phyloP scores from a whole-genome alignment of 2,329 filamentous ascomycete genomes.

The Cordyceps javanica region DNA sequence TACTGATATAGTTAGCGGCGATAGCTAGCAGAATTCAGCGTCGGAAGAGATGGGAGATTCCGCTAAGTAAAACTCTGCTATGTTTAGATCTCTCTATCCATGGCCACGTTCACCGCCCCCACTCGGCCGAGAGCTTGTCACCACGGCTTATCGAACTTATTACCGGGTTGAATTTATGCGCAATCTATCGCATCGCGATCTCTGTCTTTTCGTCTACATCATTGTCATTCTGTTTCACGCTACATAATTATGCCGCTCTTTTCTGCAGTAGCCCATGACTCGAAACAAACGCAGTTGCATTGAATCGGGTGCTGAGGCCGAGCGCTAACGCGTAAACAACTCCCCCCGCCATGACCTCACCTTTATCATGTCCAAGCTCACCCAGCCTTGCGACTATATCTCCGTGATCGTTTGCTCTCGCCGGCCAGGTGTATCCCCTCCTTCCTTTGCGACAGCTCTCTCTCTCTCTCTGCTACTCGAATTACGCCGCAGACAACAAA shows the following conservation, averaged over 20 bases:
- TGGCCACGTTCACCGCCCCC: no score
- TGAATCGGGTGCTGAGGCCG: slow-evolving; percentile 5
- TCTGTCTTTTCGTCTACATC: not conserved
- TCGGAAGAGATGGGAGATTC: no score
- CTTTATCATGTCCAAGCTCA: not conserved
- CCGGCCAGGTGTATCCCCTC: not conserved
- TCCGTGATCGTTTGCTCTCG: no score
- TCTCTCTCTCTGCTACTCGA: not conserved
- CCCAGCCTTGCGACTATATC: not conserved
- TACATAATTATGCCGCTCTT: not conserved
- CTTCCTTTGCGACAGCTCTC: not conserved
- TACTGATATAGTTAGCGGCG: no score
- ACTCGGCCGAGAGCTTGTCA: no score
- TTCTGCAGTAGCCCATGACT: not conserved
- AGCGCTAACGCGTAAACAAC: not conserved
- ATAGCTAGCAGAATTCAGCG: no score
- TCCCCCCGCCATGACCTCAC: not conserved
- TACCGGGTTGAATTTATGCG: not conserved
- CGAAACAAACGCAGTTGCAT: not conserved
- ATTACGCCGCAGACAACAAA: not conserved
- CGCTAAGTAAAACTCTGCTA: no score
- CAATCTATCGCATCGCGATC: not conserved
- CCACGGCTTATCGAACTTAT: no score
- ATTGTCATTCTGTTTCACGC: no score
- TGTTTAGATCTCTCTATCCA: no score